Conservation (phyloP, 495 filamentous ascomycete species). For the Durotheca rogersii region DNA sequence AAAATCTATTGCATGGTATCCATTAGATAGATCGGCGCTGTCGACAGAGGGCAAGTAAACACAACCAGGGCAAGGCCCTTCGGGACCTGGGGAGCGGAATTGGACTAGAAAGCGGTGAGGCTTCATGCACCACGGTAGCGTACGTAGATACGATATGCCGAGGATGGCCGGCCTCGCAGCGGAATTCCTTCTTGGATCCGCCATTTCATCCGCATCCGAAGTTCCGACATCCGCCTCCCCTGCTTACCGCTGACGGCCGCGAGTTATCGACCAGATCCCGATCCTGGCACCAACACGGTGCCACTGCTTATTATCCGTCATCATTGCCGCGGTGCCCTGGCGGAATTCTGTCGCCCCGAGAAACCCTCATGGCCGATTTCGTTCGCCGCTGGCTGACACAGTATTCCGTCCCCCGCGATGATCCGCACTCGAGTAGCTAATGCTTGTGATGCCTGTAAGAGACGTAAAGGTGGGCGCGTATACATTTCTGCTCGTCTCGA, state of each 20-base stretch:
- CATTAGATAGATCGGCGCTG: too few species aligned
- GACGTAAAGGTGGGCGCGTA: conserved; percentile 34
- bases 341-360: too few species aligned
- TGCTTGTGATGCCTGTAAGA: conserved; percentile 49
- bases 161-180: background rate
- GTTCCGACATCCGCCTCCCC: conserved; percentile 26
- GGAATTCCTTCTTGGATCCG: background rate
- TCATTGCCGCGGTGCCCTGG: too few species aligned
- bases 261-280: background rate
- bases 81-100: too few species aligned
- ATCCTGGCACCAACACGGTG: too few species aligned
- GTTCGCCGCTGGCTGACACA: background rate
- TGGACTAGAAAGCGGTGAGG: conserved; percentile 2
- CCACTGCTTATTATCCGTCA: too few species aligned
- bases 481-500: background rate
- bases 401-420: conserved; percentile 16
- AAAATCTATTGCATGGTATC: too few species aligned
- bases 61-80: too few species aligned
- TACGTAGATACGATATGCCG: too few species aligned
- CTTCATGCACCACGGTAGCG: too few species aligned
- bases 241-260: background rate
- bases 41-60: too few species aligned
- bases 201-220: conserved; percentile 18
- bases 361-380: too few species aligned
- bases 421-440: conserved; percentile 42